Evolutionary conservation across 495 filamentous ascomycete species (phyloP).

Genomic region (Aspergillus bridgeri): DNA sequence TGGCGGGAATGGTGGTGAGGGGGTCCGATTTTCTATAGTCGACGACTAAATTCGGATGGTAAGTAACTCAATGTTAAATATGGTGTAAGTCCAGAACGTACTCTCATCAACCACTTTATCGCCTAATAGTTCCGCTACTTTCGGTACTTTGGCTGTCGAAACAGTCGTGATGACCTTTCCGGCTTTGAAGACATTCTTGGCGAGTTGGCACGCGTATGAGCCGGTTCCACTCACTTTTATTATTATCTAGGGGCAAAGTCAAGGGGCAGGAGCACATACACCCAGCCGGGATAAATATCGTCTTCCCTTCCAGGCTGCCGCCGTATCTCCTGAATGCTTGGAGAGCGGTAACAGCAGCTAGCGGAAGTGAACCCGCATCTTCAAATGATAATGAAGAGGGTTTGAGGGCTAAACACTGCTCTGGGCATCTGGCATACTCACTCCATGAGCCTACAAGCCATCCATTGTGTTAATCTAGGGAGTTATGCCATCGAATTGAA

Average conservation of each 20-base stretch:
- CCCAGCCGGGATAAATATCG: constrained; percentile 50
- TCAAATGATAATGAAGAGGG: constrained; percentile 34
- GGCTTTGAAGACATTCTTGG: constrained; percentile 51
- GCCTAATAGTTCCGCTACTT: constrained; percentile 40
- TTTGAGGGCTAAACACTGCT: constrained; percentile 37
- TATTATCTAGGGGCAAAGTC: background rate
- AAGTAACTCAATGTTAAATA: background rate
- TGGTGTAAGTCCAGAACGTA: constrained; percentile 7
- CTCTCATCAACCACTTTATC: constrained; percentile 28
- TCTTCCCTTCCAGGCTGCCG: constrained; percentile 47
- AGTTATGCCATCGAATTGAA: too few species aligned
- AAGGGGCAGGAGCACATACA: constrained; percentile 14
- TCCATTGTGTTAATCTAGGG: background rate
- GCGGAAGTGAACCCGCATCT: constrained; percentile 40
- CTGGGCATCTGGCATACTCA: constrained; percentile 39
- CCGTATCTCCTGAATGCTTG: constrained; percentile 42
- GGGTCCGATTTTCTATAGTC: constrained; percentile 49
- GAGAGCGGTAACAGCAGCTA: constrained; percentile 38
- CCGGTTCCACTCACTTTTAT: constrained; percentile 47
- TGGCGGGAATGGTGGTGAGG: constrained; percentile 34
- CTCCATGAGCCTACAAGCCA: constrained; percentile 23
- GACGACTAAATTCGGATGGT: constrained; percentile 32
- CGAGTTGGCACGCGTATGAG: constrained; percentile 46
- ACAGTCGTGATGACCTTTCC: constrained; percentile 51
- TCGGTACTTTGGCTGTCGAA: constrained; percentile 48